phyloP scores from a whole-genome alignment of 176 grass and related monocot genomes.

The Carex scoparia region DNA sequence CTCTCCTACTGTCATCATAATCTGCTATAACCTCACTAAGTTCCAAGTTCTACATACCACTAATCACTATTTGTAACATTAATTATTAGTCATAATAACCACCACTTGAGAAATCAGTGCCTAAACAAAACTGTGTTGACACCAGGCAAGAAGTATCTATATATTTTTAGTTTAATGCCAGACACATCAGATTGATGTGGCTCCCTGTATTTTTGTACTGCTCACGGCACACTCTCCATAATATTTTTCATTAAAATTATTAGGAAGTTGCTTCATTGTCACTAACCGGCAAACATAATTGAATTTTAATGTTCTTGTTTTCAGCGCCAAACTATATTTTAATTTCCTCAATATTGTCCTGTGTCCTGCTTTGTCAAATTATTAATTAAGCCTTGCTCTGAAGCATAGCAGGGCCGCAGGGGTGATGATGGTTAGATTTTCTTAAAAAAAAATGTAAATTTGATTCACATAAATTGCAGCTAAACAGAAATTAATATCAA shows the following conservation, averaged over 20 bases:
- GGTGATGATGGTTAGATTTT: too few relatives aligned
- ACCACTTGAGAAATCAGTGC: neutral
- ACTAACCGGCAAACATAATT: neutral
- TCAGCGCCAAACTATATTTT: neutral
- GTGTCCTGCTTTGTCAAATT: neutral
- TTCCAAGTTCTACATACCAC: too few relatives aligned
- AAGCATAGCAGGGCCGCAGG: too few relatives aligned
- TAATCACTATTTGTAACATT: too few relatives aligned
- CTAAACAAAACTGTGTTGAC: neutral
- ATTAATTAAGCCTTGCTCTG: neutral
- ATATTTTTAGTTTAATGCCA: neutral
- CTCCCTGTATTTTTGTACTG: neutral
- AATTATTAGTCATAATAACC: neutral
- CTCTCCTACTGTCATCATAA: too few relatives aligned
- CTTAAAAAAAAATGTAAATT: too few relatives aligned
- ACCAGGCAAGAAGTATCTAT: neutral
- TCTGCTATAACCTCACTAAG: too few relatives aligned
- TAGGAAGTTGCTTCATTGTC: neutral
- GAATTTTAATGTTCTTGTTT: neutral
- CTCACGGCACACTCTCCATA: neutral
- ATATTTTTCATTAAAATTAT: neutral
- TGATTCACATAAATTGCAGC: too few relatives aligned
- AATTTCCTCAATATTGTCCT: neutral
- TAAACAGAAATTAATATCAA: too few relatives aligned
- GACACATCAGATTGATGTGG: slow-evolving; percentile 12